Evolutionary conservation across 176 grass and related monocot species (phyloP).

Genomic region (Puya raimondii): DNA sequence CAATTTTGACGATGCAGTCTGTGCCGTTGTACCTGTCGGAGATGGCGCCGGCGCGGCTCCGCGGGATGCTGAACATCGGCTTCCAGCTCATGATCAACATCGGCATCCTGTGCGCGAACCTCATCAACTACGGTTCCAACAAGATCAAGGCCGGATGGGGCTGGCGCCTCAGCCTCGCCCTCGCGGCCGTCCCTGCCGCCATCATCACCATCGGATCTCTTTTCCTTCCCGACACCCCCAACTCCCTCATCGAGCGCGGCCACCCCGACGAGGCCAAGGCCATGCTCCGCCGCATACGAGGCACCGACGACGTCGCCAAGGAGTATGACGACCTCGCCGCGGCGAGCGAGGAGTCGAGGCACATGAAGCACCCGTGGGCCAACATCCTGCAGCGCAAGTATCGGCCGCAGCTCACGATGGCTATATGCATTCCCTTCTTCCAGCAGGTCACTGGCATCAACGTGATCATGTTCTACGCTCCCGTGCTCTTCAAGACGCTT

Average conservation of each 20-base stretch:
- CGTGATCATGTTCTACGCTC: constrained; percentile 36
- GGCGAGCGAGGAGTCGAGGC: constrained; percentile 20
- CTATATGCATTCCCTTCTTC: constrained; percentile 35
- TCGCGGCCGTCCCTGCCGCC: constrained; percentile 24
- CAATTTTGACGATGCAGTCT: background rate
- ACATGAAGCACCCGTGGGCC: constrained; percentile 13
- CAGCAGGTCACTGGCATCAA: constrained; percentile 55
- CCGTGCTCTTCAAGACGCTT: constrained; percentile 41
- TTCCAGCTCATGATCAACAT: constrained; percentile 35
- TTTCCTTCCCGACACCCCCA: constrained; percentile 35
- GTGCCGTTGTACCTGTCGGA: constrained; percentile 35
- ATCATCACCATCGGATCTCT: constrained; percentile 20
- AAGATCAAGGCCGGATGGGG: constrained; percentile 15
- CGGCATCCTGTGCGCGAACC: constrained; percentile 27
- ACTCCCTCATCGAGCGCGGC: constrained; percentile 36
- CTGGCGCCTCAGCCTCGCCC: constrained; percentile 41
- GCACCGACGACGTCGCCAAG: background rate
- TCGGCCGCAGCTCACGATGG: constrained; percentile 31
- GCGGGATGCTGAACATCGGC: constrained; percentile 39
- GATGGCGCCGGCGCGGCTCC: constrained; percentile 37
- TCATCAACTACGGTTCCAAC: constrained; percentile 44
- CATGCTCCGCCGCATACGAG: constrained; percentile 32
- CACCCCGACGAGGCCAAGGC: constrained; percentile 15
- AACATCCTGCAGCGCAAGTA: constrained; percentile 28
- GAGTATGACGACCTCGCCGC: constrained; percentile 38